phyloP scores from a whole-genome alignment of 2,329 filamentous ascomycete genomes.

The Pseudopyrenochaeta lycopersici region DNA sequence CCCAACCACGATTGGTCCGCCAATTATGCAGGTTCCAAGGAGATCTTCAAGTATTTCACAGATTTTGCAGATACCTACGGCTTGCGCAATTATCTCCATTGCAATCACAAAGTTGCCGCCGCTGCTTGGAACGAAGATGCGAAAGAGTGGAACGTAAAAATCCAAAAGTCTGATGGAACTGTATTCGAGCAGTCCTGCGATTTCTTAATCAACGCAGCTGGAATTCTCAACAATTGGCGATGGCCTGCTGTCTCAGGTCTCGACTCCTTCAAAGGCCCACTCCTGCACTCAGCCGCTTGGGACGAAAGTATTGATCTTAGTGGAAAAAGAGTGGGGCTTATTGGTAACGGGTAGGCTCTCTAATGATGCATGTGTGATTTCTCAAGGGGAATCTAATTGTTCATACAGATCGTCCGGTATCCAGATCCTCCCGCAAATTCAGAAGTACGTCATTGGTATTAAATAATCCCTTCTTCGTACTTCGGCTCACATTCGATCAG shows the following conservation, averaged over 20 bases:
- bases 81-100: neutral
- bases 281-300: conserved; percentile 52
- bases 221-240: conserved; percentile 35
- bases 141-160: neutral
- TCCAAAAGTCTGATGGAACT: neutral
- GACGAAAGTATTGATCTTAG: conserved; percentile 43
- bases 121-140: conserved; percentile 1
- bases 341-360: too few species aligned
- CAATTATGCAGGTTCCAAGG: conserved; percentile 52
- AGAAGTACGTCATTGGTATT: conserved; percentile 52
- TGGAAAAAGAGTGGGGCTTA: conserved; percentile 49
- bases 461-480: too few species aligned
- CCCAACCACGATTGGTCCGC: neutral
- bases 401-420: conserved; percentile 36
- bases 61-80: conserved; percentile 29
- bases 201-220: neutral
- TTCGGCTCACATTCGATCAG: too few species aligned
- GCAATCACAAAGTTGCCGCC: neutral
- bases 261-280: conserved; percentile 48
- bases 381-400: too few species aligned
- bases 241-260: conserved; percentile 50
- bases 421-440: neutral
- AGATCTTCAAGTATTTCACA: conserved; percentile 59
- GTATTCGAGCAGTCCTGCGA: neutral
- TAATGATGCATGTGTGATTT: too few species aligned